Evolutionary conservation across 2,329 filamentous ascomycete genomes (phyloP).

Genomic region (Aspergillus sp.): DNA sequence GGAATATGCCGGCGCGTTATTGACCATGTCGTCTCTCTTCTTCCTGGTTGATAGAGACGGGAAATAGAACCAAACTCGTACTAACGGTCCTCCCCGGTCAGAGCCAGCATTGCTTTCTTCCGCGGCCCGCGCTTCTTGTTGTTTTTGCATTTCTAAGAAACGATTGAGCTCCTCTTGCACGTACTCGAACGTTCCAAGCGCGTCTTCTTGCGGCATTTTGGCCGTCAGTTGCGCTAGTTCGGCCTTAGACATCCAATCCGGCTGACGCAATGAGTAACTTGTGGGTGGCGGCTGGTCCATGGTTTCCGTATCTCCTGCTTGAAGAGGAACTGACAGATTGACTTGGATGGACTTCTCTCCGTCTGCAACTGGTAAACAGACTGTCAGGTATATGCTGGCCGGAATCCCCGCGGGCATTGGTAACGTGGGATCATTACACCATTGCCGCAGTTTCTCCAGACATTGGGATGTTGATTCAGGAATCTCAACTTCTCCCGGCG

Average conservation of each 20-base stretch:
- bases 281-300: constrained; percentile 24
- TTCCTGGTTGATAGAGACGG: constrained; percentile 60
- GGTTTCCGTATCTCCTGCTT: constrained; percentile 9
- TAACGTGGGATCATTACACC: constrained; percentile 23
- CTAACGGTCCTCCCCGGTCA: constrained; percentile 28
- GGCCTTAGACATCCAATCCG: constrained; percentile 54
- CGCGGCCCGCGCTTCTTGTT: constrained; percentile 13
- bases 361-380: constrained; percentile 25
- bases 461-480: constrained; percentile 34
- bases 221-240: constrained; percentile 41
- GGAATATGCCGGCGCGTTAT: constrained; percentile 51
- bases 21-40: constrained; percentile 59
- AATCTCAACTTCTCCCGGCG: constrained; percentile 40
- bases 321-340: constrained; percentile 30
- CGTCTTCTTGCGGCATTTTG: constrained; percentile 45
- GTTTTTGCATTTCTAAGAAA: constrained; percentile 23
- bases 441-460: constrained; percentile 27
- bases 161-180: constrained; percentile 36
- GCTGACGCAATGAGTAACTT: constrained; percentile 46
- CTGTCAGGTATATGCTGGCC: constrained; percentile 21
- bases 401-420: constrained; percentile 17
- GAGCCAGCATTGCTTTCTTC: not conserved
- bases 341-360: constrained; percentile 27
- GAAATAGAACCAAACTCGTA: constrained; percentile 64
- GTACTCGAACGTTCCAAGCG: constrained; percentile 48